Evolutionary conservation across 2,329 filamentous ascomycete genomes (phyloP), one percentile per base, ranked within the genome.

Genomic region (Paracoccidioides brasiliensis): DNA sequence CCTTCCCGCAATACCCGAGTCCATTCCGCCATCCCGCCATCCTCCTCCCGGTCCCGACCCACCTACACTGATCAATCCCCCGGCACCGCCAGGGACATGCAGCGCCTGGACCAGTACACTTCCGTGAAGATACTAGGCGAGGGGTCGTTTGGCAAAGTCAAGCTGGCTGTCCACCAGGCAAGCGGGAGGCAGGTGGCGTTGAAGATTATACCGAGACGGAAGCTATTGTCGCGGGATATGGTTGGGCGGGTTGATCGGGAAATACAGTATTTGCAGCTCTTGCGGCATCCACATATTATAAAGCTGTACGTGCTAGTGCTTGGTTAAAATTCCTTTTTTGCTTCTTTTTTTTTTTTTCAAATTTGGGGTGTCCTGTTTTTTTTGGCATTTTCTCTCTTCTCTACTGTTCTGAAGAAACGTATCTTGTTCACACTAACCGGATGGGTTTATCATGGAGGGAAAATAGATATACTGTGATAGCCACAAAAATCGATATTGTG

Each of bases 131-230:
- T 91, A 14, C 80, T 98, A 12, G 93, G 93, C 56, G 93, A 98
- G 74, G 93, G 93, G 49, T 96, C 90, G 2, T 98, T 98, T 70
- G 93, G 93, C 64, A 98, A 98, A 76, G 93, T 98, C 70, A 97
- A 97, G 78, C 81, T 98, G 64, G 93, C 93, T 28, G 86, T 90
- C 44, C 93, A 98, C 69, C 84, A 89, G 66, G 84, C 90, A 63
- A 97, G 88, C 62, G 88, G 88, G 61, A 90, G 97, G 72, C 88
- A 96, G 75, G 93, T 98, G 52, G 93, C 93, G 33, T 80, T 98
- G 68, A 98, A 98, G 79, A 96, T 97, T 68, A 98, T 98, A 67
- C 88, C 90, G 44, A 82, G 93, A 62, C 93, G 93, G 76, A 95
- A 96, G 76, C 80, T 98, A 66, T 89, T 96, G 64, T 97, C 90